These are phyloP conservation scores for Nakazawaea ambrosiae DNA, from an alignment of 805 yeast genomes.

Conservation along the genomic window DNA sequence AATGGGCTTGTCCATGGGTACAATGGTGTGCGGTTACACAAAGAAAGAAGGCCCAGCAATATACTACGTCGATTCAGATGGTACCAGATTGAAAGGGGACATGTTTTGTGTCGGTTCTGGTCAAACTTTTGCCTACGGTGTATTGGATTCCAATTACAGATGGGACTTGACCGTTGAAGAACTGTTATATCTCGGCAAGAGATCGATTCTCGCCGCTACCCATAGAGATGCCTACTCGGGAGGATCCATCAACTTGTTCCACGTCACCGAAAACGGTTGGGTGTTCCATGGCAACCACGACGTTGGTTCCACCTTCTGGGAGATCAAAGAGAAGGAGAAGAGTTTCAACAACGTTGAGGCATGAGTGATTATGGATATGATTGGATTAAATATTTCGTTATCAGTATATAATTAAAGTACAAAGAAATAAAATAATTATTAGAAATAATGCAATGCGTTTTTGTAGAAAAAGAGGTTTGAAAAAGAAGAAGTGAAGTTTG, in stretches of 20 bases:
- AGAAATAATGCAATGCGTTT: too few species aligned
- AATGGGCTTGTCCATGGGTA: conserved; percentile 98
- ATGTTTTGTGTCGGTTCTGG: conserved; percentile 97
- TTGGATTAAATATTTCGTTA: background rate
- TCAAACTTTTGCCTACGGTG: conserved; percentile 99
- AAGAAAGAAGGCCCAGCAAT: conserved; percentile 93
- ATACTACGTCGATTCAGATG: conserved; percentile 95
- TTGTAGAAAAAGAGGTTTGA: too few species aligned
- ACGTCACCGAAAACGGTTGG: conserved; percentile 94
- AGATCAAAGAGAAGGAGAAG: conserved; percentile 77
- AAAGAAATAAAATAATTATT: too few species aligned
- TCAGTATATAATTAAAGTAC: too few species aligned
- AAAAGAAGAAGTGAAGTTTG: too few species aligned
- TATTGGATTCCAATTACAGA: conserved; percentile 81
- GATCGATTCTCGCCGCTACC: conserved; percentile 94
- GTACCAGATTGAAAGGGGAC: conserved; percentile 91
- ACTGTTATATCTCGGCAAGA: conserved; percentile 88
- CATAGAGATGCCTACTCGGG: conserved; percentile 99
- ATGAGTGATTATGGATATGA: conserved; percentile 14
- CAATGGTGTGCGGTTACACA: conserved; percentile 97
- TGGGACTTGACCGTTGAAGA: conserved; percentile 94
- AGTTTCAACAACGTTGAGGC: conserved; percentile 79
- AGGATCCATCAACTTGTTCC: conserved; percentile 90
- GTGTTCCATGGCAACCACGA: conserved; percentile 91
- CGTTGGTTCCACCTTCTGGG: conserved; percentile 89